These are phyloP conservation scores for Sonneratia caseolaris DNA, from an alignment of 345 rosid species.

Conservation along the genomic window DNA sequence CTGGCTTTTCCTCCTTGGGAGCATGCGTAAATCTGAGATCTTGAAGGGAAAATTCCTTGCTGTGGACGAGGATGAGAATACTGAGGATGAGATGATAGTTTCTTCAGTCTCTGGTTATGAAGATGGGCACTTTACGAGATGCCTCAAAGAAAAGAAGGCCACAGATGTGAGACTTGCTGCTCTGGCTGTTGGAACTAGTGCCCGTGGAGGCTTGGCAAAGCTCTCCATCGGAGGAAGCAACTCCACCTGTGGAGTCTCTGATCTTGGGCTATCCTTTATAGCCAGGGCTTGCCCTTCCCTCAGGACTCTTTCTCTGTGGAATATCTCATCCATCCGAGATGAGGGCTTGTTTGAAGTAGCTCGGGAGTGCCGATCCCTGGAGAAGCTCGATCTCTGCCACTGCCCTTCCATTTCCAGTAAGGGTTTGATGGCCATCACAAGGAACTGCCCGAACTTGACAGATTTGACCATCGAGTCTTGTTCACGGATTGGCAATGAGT, in stretches of 20 bases:
- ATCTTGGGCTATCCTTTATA: constrained; percentile 46
- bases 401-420: constrained; percentile 52
- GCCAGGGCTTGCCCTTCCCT: constrained; percentile 62
- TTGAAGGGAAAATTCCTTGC: constrained; percentile 9
- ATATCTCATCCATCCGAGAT: constrained; percentile 45
- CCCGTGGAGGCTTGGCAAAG: constrained; percentile 60
- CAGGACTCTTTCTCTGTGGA: constrained; percentile 55
- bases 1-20: constrained; percentile 54
- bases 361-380: constrained; percentile 45
- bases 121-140: constrained; percentile 54
- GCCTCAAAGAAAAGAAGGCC: constrained; percentile 67
- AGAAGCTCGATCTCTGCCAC: constrained; percentile 59
- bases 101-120: constrained; percentile 16
- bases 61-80: constrained; percentile 7
- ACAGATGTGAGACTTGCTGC: constrained; percentile 67
- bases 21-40: constrained; percentile 39
- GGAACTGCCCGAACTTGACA: constrained; percentile 47
- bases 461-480: constrained; percentile 50
- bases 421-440: constrained; percentile 51
- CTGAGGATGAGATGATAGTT: constrained; percentile 31
- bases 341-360: constrained; percentile 49
- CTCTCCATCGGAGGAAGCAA: constrained; percentile 52
- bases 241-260: constrained; percentile 37
- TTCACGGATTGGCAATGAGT: constrained; percentile 47
- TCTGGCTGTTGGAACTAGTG: constrained; percentile 52